These are phyloP conservation scores for Aspergillus uvarum DNA, from an alignment of 2,329 filamentous ascomycete species.

Conservation along the genomic window DNA sequence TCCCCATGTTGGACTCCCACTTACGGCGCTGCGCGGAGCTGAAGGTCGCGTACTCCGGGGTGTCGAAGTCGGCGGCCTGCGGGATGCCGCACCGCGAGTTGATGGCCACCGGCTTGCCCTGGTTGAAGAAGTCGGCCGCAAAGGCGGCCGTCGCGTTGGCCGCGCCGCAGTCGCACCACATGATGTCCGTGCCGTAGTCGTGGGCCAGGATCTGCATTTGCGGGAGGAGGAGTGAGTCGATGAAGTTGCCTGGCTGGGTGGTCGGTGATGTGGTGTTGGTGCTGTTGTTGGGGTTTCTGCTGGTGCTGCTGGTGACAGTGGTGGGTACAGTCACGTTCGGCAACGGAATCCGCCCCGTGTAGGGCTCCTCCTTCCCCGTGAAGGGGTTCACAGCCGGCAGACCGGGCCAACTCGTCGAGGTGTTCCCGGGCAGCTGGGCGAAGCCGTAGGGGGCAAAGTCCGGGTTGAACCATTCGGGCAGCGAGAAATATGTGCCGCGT, in stretches of 20 bases:
- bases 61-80: slow-evolving; percentile 56
- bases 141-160: slow-evolving; percentile 46
- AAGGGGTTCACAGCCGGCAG: slow-evolving; percentile 27
- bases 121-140: slow-evolving; percentile 46
- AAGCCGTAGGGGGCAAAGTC: slow-evolving; percentile 46
- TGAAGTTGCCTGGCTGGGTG: background rate
- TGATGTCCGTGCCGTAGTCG: slow-evolving; percentile 45
- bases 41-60: slow-evolving; percentile 58
- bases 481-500: slow-evolving; percentile 46
- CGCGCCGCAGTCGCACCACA: slow-evolving; percentile 51
- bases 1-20: slow-evolving; percentile 61
- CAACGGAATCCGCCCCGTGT: background rate
- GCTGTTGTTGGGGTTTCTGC: background rate
- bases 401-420: slow-evolving; percentile 1
- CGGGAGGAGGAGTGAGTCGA: slow-evolving; percentile 28
- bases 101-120: slow-evolving; percentile 53
- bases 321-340: too few relatives aligned
- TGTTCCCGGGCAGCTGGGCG: slow-evolving; percentile 10
- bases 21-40: slow-evolving; percentile 53
- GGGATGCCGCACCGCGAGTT: slow-evolving; percentile 59
- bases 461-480: slow-evolving; percentile 51
- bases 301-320: too few relatives aligned
- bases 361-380: background rate
- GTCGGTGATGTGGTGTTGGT: too few relatives aligned
- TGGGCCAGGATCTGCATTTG: slow-evolving; percentile 46